Evolutionary conservation across 805 yeast genomes (phyloP).

Genomic region (Metschnikowia aberdeeniae): DNA sequence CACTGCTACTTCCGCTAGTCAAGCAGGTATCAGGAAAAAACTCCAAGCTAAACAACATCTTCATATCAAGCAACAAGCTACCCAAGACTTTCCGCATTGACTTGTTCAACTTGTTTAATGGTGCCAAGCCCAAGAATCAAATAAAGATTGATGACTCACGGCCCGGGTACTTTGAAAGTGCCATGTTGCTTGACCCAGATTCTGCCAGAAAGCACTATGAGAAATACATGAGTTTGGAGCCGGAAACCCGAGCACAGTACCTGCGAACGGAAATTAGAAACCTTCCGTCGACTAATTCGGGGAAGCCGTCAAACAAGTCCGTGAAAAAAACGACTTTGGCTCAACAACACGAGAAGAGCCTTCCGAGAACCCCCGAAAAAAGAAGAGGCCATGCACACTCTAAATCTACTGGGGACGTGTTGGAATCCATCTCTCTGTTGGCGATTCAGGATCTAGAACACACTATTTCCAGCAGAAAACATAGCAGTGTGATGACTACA

Average conservation of each 20-base stretch:
- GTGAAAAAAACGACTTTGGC: no score
- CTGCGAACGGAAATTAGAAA: no score
- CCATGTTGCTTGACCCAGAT: conserved; percentile 49
- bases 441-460: conserved; percentile 15
- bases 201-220: conserved; percentile 42
- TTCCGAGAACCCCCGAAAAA: conserved; percentile 5
- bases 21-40: conserved; percentile 29
- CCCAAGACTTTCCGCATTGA: conserved; percentile 50
- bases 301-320: no score
- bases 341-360: neutral
- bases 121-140: conserved; percentile 44
- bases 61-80: conserved; percentile 37
- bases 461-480: conserved; percentile 13
- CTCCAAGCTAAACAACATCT: conserved; percentile 38
- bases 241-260: neutral
- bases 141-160: conserved; percentile 55
- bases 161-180: conserved; percentile 59
- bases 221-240: conserved; percentile 24
- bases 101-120: conserved; percentile 53
- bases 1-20: conserved; percentile 32
- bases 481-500: conserved; percentile 17
- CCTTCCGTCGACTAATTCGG: no score
- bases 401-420: conserved; percentile 14
- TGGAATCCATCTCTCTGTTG: conserved; percentile 14
- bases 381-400: conserved; percentile 7